Evolutionary conservation across 2,329 filamentous ascomycete species (phyloP), one percentile per base, ranked within the genome.

Genomic region (Monosporascus sp.): DNA sequence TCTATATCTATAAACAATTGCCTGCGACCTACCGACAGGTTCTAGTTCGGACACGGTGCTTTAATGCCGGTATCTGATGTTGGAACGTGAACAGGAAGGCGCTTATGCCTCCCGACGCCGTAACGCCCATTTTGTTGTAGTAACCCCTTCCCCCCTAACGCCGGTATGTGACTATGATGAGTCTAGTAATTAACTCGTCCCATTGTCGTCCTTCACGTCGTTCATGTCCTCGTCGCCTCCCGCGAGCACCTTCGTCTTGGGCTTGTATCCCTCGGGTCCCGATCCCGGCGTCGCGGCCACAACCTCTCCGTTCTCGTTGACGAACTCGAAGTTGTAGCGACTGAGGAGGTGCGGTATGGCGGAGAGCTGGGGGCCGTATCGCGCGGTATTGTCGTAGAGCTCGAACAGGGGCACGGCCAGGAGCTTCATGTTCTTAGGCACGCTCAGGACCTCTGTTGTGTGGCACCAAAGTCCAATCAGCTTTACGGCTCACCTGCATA

Each of bases 361-460:
- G 1, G 92, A 96, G 17, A 99, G 84, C 69, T 99, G 94, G 5
- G 94, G 94, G 0, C 94, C 94, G 69, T 99, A 99, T 55, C 94
- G 81, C 14, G 87, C 88, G 1, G 91, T 96, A 72, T 99, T 99
- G 67, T 99, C 94, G 77, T 99, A 99, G 40, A 99, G 84, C 74
- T 99, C 94, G 73, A 97, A 97, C 1, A 99, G 80, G 0, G 94
- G 94, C 1, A 99, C 94, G 1, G 94, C 94, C 41, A 99, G 86
- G 24, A 99, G 85, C 71, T 99, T 99, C 94, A 99, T 97, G 74
- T 99, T 99, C 77, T 99, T 99, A 0, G 94, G 94, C 8, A 99
- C 94, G 65, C 89, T 95, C 44, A 99, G 81, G 15, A 97, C 89
- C 76, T 97, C 91, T 96, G 69, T 14, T 7, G 38, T 7, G 41